Evolutionary conservation across 192 early-diverging fungal species (phyloP).

Genomic region (Linderina pennispora): DNA sequence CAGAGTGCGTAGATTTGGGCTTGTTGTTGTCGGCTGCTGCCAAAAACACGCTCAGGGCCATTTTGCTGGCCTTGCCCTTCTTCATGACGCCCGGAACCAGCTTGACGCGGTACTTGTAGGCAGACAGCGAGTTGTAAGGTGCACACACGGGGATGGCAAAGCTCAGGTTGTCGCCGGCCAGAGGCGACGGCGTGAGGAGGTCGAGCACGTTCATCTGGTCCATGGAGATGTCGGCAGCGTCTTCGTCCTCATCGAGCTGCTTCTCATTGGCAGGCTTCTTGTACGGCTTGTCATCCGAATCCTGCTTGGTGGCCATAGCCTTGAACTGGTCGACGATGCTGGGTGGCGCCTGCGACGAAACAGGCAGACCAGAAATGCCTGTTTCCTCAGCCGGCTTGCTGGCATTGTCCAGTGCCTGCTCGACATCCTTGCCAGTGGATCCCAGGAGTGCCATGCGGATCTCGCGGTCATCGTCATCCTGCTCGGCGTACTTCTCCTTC

Average conservation of each 20-base stretch:
- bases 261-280: neutral
- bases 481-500: slow-evolving; percentile 89
- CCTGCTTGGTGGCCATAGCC: slow-evolving; percentile 4
- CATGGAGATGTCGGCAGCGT: slow-evolving; percentile 20
- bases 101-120: slow-evolving; percentile 95
- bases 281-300: neutral
- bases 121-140: slow-evolving; percentile 77
- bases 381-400: neutral
- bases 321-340: slow-evolving; percentile 23
- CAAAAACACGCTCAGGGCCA: slow-evolving; percentile 43
- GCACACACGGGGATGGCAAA: slow-evolving; percentile 92
- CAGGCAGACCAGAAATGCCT: too few relatives aligned
- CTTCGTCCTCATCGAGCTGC: slow-evolving; percentile 34
- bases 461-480: slow-evolving; percentile 86
- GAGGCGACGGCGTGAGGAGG: slow-evolving; percentile 72
- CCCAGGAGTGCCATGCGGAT: slow-evolving; percentile 77
- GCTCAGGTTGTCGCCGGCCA: slow-evolving; percentile 70
- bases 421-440: slow-evolving; percentile 48
- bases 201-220: slow-evolving; percentile 63
- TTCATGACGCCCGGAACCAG: slow-evolving; percentile 85
- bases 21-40: slow-evolving; percentile 31
- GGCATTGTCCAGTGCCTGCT: slow-evolving; percentile 3
- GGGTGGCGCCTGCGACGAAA: slow-evolving; percentile 1
- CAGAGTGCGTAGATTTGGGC: slow-evolving; percentile 2
- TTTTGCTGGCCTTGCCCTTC: slow-evolving; percentile 79